Base-by-base conservation (phyloP, 2,329 filamentous ascomycete genomes). In the Corynespora cassiicola region DNA sequence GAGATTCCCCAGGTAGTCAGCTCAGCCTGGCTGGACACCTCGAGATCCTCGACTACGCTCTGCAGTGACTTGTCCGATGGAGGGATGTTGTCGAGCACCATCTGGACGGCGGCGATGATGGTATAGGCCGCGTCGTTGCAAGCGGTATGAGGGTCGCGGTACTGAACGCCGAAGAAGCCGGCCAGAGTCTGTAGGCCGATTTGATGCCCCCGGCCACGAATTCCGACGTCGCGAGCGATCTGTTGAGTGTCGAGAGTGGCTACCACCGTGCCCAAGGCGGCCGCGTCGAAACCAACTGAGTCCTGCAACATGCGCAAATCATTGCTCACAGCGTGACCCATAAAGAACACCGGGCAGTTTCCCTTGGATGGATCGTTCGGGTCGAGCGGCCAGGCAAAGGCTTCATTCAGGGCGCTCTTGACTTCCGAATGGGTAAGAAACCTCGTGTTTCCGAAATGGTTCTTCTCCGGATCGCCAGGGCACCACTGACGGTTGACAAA, bases 181-280 rank as follows among this genome's bases (percentile, higher is more conserved):
- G 47, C 46, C 6, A 57, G 41, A 1, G 26, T 19, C 1, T 7
- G 17, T 6, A 59, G 31, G 1, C 54, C 48, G 8, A 56, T 47
- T 6, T 46, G 37, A 7, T 50, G 31, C 3, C 24, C 31, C 45
- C 7, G 24, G 35, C 45, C 45, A 51, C 6, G 36, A 31, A 6
- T 29, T 5, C 28, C 23, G 1, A 20, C 29, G 4, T 59, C 37
- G 3, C 40, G 31, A 5, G 45, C 51, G 5, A 63, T 34, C 2
- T 40, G 21, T 20, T 64, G 58, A 4, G 58, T 63, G 30, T 63
- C 61, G 16, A 63, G n/a, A n/a, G n/a, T n/a, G n/a, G n/a, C n/a
- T n/a, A n/a, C n/a, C n/a, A n/a, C n/a, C n/a, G 46, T 56, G 7
- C 32, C 30, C 2, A 44, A 23, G 1, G 15, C 18, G 0, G 42